Percentiles rank a stretch among this genome's conserved stretches.
Conservation (phyloP, 23 red algal species). For the Gracilaria gracilis region DNA sequence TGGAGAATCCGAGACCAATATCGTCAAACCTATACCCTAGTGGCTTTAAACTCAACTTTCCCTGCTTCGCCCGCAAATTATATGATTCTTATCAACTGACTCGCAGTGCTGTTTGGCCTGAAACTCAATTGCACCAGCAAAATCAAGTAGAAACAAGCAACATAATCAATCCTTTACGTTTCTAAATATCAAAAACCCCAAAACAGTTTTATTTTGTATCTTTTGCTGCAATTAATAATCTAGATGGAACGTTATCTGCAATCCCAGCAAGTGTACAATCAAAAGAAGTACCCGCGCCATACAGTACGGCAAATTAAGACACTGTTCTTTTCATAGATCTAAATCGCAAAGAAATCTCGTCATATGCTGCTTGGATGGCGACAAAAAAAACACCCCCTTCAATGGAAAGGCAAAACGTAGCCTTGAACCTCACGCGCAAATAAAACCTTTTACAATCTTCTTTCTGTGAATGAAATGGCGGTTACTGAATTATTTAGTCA, state of each 20-base stretch:
- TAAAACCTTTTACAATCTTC: background rate
- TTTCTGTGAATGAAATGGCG: background rate
- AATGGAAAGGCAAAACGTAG: background rate
- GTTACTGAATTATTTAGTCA: background rate
- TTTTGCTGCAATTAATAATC: background rate
- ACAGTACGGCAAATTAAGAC: background rate
- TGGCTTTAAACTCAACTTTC: no score
- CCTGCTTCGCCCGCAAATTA: no score
- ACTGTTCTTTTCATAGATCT: background rate
- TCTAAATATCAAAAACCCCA: no score
- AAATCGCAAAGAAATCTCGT: background rate
- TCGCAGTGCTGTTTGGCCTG: no score
- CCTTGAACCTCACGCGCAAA: background rate
- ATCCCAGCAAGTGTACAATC: background rate
- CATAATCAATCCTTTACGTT: no score
- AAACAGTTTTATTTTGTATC: background rate
- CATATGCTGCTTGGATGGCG: no score
- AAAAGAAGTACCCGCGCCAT: background rate
- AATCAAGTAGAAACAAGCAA: no score
- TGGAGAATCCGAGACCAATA: no score
- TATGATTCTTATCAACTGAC: no score
- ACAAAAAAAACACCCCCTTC: no score
- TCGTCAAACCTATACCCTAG: no score
- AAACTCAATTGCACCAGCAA: no score
- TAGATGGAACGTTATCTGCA: conserved; percentile 14